Conservation (phyloP, 192 early-diverging fungal species). For the Geranomyces michiganensis region DNA sequence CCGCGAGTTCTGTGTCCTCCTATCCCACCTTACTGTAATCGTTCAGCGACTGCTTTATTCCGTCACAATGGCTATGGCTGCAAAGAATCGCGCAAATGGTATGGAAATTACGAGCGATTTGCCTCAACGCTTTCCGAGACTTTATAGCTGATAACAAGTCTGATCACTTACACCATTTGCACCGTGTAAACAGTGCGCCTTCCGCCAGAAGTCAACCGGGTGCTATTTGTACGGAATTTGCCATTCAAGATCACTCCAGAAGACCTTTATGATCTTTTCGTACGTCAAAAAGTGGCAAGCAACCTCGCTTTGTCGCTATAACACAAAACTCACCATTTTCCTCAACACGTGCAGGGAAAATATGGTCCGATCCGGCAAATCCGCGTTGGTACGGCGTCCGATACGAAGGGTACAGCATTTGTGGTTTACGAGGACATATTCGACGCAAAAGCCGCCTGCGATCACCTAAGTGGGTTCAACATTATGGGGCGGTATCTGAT, state of each 20-base stretch:
- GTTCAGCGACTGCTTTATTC: neutral
- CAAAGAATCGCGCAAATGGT: conserved; percentile 31
- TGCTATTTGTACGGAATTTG: conserved; percentile 91
- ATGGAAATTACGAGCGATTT: too few relatives aligned
- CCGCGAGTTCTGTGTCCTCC: neutral
- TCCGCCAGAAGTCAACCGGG: conserved; percentile 93
- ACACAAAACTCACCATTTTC: neutral
- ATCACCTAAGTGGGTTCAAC: conserved; percentile 95
- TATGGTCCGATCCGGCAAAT: conserved; percentile 96
- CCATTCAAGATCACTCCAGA: conserved; percentile 96
- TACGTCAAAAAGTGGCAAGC: conserved; percentile 16
- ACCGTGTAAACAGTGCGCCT: conserved; percentile 59
- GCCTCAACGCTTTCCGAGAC: too few relatives aligned
- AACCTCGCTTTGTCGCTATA: too few relatives aligned
- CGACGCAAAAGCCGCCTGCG: conserved; percentile 96
- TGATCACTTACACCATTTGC: too few relatives aligned
- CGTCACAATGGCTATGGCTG: conserved; percentile 30
- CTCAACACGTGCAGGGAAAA: conserved; percentile 31
- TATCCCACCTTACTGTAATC: neutral
- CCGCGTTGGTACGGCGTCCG: conserved; percentile 77
- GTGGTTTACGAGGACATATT: conserved; percentile 97
- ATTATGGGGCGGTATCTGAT: conserved; percentile 92
- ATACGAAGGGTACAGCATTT: conserved; percentile 93
- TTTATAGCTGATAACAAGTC: too few relatives aligned
- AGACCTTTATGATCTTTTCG: conserved; percentile 97